Base-by-base conservation (phyloP, 495 filamentous ascomycete genomes). In the Polyplosphaeria fusca region DNA sequence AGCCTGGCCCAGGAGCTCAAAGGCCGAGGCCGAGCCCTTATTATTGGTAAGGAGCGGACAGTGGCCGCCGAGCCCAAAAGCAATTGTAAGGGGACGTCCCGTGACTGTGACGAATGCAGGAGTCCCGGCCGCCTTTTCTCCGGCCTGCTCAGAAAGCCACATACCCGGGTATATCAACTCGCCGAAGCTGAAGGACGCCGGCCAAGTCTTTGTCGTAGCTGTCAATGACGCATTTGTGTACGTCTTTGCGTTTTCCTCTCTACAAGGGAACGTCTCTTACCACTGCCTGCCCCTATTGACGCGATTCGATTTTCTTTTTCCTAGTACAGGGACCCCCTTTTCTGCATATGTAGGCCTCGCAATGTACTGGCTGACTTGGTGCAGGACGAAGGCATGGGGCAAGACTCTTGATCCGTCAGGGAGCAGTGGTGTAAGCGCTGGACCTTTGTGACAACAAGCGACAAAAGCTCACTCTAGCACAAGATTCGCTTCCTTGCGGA, bases 181-280 rank as follows among this genome's bases (percentile, higher is more conserved):
- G 67, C 79, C 82, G 35, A 80, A 83, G 70, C 75, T 88, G 41
- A 86, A 84, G 74, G 77, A 83, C 45, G 89, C 86, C 12, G 89
- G 92, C 45, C 68, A 82, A 43, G 86, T 92, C 37, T 94, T 92
- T 59, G 89, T 96, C 23, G 84, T 98, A 12, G 44, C 53, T 19
- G 90, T 96, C 69, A 98, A 98, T 73, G 93, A 98, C 70, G 82
- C 91, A 24, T 96, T 97, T 72, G 93, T 96, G 83, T 94, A 80
- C 75, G 87, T 61, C n/a, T n/a, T n/a, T 32, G 18, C 22, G 4
- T 35, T 35, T 35, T 14, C 30, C 14, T 35, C 7, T 35, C 7
- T 7, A 35, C 14, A 7, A 7, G 30, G 30, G n/a, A n/a, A n/a
- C n/a, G n/a, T n/a, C n/a, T n/a, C n/a, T n/a, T n/a, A 35, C 7